Base-by-base conservation (phyloP, 371 early-diverging fungal species). In the Syncephalastrum contaminatum region DNA sequence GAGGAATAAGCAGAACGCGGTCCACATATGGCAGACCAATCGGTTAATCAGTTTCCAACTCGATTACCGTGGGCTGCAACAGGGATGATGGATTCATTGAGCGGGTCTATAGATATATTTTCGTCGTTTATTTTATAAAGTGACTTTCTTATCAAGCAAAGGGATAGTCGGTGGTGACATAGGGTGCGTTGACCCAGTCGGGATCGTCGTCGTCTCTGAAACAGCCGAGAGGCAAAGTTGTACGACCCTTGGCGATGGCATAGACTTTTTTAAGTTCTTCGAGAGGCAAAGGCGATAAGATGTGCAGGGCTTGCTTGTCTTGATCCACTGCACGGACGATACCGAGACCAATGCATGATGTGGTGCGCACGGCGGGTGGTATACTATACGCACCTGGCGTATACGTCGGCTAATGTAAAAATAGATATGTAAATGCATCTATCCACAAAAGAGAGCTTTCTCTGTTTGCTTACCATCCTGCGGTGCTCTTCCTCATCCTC, bases 311-410 rank as follows among this genome's bases (percentile, higher is more conserved):
- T 46, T 79, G 82, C 4, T 64, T 64, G 13, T 67, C 55, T 14
- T 82, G 83, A 62, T 91, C 89, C 51, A 92, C 85, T 0, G 85
- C 73, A 19, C 94, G 84, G 44, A 93, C 77, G 27, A 92, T 64
- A 2, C 83, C 94, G 21, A 88, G 61, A 2, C 94, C 94, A 51
- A 84, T 65, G 60, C 90, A 90, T 5, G 72, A 80, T 7, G 74
- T 82, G 44, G 44, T 61, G 42, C 58, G 58, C n/a, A 82, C 80
- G 39, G 73, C 54, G 3, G 85, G 84, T 49, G 77, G 75, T 42
- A 81, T 59, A 50, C 62, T 63, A 53, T 69, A 56, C 25, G 69
- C 36, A 30, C 36, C 36, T 2, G 36, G 12, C 36, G 36, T 10
- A 30, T 30, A 30, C 36, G 12, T 30, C 10, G 36, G 36, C 36